These are phyloP conservation scores for Atkinsonella texensis DNA, from an alignment of 2,329 filamentous ascomycete genomes.

Conservation along the genomic window DNA sequence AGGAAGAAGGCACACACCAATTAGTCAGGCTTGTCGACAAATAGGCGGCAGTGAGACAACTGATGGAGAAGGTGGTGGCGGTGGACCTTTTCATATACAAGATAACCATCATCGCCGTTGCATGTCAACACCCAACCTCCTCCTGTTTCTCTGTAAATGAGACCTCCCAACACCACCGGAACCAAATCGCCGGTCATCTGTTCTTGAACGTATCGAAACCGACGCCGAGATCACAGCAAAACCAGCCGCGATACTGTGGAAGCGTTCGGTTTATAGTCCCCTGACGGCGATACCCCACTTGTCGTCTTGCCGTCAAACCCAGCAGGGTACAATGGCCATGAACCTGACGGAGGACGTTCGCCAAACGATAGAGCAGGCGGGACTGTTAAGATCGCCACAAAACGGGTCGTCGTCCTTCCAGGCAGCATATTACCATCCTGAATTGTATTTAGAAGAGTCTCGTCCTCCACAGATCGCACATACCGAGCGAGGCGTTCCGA, in stretches of 20 bases:
- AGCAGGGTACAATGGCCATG: not conserved
- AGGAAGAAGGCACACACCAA: not conserved
- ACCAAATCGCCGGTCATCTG: not conserved
- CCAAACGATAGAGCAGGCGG: not conserved
- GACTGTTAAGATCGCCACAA: not conserved
- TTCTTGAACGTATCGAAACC: not conserved
- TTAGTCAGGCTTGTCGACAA: not conserved
- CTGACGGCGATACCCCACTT: not conserved
- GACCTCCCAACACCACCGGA: not conserved
- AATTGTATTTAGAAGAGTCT: conserved; percentile 1
- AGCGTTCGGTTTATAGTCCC: not conserved
- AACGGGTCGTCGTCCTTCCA: not conserved
- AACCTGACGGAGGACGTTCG: not conserved
- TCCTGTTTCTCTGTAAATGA: not conserved
- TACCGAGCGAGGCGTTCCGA: conserved; percentile 1
- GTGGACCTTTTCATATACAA: not conserved
- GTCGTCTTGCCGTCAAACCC: not conserved
- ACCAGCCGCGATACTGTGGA: not conserved
- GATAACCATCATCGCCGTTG: not conserved
- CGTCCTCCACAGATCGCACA: not conserved
- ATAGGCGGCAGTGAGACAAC: not conserved
- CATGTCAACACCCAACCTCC: not conserved
- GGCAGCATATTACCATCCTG: conserved; percentile 3
- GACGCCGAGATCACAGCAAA: not conserved
- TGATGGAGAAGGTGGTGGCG: not conserved